phyloP scores from a whole-genome alignment of 2,329 filamentous ascomycete genomes.

The Zopfia rhizophila region DNA sequence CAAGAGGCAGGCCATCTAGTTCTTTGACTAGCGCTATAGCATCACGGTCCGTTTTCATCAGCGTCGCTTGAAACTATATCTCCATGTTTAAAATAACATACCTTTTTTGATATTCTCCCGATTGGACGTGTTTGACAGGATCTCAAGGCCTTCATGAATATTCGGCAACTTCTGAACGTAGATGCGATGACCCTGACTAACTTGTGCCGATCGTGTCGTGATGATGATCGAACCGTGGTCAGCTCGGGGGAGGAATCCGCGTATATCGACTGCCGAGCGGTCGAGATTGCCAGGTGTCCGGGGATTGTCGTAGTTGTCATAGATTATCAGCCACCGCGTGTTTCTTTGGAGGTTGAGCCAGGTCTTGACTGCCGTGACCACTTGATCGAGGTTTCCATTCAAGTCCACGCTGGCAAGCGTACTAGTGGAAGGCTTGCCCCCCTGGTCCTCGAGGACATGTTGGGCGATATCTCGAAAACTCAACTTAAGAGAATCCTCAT shows the following conservation, averaged over 20 bases:
- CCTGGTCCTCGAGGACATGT: slow-evolving; percentile 28
- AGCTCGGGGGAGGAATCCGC: slow-evolving; percentile 21
- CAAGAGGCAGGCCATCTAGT: no score
- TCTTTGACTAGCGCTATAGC: slow-evolving; percentile 37
- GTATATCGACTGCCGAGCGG: slow-evolving; percentile 41
- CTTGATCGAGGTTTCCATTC: slow-evolving; percentile 31
- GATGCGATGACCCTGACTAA: slow-evolving; percentile 47
- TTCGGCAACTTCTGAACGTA: slow-evolving; percentile 45
- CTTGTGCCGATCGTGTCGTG: slow-evolving; percentile 50
- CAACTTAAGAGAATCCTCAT: slow-evolving; percentile 20
- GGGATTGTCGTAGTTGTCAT: slow-evolving; percentile 53
- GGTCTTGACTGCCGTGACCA: slow-evolving; percentile 43
- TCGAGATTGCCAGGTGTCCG: slow-evolving; percentile 28
- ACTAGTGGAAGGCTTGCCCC: no score
- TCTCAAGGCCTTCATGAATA: slow-evolving; percentile 45
- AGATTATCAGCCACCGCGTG: slow-evolving; percentile 52
- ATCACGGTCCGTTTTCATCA: slow-evolving; percentile 35
- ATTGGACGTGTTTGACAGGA: slow-evolving; percentile 40
- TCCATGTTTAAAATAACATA: no score
- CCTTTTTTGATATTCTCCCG: slow-evolving; percentile 34
- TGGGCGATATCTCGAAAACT: slow-evolving; percentile 13
- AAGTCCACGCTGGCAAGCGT: slow-evolving; percentile 26
- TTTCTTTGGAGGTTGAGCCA: slow-evolving; percentile 52
- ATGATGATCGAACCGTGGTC: slow-evolving; percentile 58
- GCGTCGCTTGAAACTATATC: slow-evolving; percentile 14